Base-by-base conservation (phyloP, 1,139 yeast species). In the Geotrichum macrosporum region DNA sequence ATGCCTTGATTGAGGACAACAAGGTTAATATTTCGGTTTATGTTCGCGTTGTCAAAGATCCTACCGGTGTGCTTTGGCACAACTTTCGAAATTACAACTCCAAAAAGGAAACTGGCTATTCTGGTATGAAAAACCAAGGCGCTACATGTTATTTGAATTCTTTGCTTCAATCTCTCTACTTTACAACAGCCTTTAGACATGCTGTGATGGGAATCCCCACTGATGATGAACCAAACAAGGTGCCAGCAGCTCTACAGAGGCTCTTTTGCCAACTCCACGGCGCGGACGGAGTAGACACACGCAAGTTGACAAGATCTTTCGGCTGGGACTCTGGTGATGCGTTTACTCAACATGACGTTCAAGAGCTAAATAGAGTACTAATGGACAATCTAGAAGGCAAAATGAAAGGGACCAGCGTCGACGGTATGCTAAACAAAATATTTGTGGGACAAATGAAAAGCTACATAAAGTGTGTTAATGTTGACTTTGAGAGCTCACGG, bases 281-380 rank as follows among this genome's bases (percentile, higher is more conserved):
- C 3, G 82, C 95, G 0, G 79, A 77, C 21, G 86, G 96, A 0
- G 80, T 89, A 3, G 94, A 86, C 49, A 92, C 99, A 0, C 65
- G 78, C 54, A 96, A 87, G 61, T 72, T 92, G 50, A 92, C 98
- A 0, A 78, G 79, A 53, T 83, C 97, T 0, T 92, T 92, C 71
- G 98, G 99, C 9, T 92, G 99, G 99, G 96, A 89, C 63, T 77
- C 88, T 8, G 82, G 83, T 9, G 98, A 92, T 59, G 96, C 97
- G 0, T 94, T 92, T 64, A 86, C 95, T 5, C 99, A 92, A 66
- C 98, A 92, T 65, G 99, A 92, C 63, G 96, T 92, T 13, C 98
- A 94, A 64, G 99, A 92, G 64, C 74, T 94, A 64, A 88, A 89
- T 63, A 81, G 99, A 59, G 89, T 94, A 34, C 73, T 92, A 62